Evolutionary conservation across 257 asterid species (phyloP), one percentile per base, ranked within the genome.

Genomic region (Ilex asprella): DNA sequence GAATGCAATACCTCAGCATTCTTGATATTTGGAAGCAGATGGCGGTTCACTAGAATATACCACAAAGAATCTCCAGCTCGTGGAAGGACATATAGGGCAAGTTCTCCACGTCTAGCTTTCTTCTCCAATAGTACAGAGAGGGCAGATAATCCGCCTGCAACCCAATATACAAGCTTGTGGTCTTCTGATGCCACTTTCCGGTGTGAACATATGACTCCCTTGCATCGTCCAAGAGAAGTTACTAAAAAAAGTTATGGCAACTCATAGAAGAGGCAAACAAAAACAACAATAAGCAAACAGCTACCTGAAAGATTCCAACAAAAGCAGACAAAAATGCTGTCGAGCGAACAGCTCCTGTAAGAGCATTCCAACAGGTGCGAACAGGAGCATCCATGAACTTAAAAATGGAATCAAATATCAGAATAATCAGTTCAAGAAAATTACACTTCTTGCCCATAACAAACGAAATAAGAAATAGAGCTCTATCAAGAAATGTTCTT

Each of bases 61-160:
- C 99, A 93, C 71, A 86, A 75, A 62, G 99, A 93, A 63, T 93
- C 97, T 72, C 91, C 99, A 58, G 99, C 97, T 70, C 96, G 82
- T 39, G 99, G 99, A 64, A 93, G 97, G 75, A 93, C 99, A 69
- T 93, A 93, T 32, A 93, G 72, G 59, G 97, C 97, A 61, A 93
- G 77, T 72, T 93, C 99, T 53, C 87, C 88, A 58, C 97, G 99
- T 69, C 97, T 84, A 70, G 96, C 86, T 84, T 93, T 93, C 85
- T 93, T 93, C 81, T 93, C 99, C 70, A 93, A 61, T 63, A 93
- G 71, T 63, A 90, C 89, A 66, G 99, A 93, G 59, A 93, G 93
- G 66, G 94, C 99, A 46, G 99, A 82, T 63, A 83, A 44, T 16
- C 84, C 89, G 61, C 99, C 99, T 53, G 99, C 97, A 66, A 87